These are phyloP conservation scores for Taphrina confusa DNA, from an alignment of 1,139 yeast genomes.

Conservation along the genomic window DNA sequence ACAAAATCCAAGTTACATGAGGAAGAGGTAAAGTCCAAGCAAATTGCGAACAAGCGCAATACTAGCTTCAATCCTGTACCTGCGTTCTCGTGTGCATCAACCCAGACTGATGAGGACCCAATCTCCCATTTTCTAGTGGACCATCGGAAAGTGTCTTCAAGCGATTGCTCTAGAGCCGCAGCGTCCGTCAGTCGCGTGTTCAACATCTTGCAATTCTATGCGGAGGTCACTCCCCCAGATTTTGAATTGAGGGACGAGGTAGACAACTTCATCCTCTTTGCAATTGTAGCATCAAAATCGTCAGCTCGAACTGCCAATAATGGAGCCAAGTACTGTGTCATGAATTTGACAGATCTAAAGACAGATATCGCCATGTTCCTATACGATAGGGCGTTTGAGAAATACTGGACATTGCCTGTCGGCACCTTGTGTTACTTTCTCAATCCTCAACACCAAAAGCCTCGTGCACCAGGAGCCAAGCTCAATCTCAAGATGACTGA, in stretches of 20 bases:
- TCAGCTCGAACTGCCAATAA: slow-evolving; percentile 52
- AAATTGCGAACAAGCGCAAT: slow-evolving; percentile 1
- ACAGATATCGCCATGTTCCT: slow-evolving; percentile 61
- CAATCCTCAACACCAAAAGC: slow-evolving; percentile 64
- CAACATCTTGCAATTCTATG: slow-evolving; percentile 59
- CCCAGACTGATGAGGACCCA: background rate
- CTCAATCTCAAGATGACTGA: slow-evolving; percentile 57
- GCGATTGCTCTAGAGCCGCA: slow-evolving; percentile 51
- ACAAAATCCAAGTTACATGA: slow-evolving; percentile 9
- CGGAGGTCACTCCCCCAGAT: slow-evolving; percentile 67
- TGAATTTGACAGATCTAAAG: slow-evolving; percentile 69
- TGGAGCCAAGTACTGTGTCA: slow-evolving; percentile 57
- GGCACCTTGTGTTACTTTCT: slow-evolving; percentile 76
- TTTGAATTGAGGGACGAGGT: slow-evolving; percentile 64
- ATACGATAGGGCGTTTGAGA: slow-evolving; percentile 66
- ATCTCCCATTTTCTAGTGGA: background rate
- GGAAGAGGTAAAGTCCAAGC: slow-evolving; percentile 1
- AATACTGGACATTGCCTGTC: slow-evolving; percentile 67
- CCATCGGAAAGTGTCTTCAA: slow-evolving; percentile 38
- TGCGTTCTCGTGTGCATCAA: slow-evolving; percentile 4
- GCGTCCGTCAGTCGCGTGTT: slow-evolving; percentile 50
- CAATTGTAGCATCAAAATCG: slow-evolving; percentile 63
- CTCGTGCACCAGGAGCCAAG: slow-evolving; percentile 46
- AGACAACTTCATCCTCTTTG: slow-evolving; percentile 74
- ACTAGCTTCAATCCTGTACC: slow-evolving; percentile 22